These are phyloP conservation scores for Umbelopsis isabellina DNA, from an alignment of 192 early-diverging fungal genomes.

Conservation along the genomic window DNA sequence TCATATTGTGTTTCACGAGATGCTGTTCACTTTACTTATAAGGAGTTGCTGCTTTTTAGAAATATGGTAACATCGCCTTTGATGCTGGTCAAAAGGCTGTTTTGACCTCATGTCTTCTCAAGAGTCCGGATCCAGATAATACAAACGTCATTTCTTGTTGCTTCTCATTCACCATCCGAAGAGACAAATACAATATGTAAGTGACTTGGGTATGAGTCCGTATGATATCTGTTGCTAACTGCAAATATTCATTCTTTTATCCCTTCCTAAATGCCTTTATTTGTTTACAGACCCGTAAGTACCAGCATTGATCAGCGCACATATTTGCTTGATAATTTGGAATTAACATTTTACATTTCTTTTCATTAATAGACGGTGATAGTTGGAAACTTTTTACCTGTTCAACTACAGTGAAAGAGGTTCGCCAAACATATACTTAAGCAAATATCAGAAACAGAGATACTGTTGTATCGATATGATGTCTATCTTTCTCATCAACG, in stretches of 20 bases:
- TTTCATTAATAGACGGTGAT: conserved; percentile 49
- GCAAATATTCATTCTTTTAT: neutral
- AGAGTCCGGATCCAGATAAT: conserved; percentile 56
- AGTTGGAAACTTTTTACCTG: conserved; percentile 73
- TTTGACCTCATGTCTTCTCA: conserved; percentile 85
- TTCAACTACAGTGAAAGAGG: conserved; percentile 36
- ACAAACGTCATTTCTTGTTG: conserved; percentile 75
- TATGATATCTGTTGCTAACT: neutral
- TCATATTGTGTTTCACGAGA: neutral
- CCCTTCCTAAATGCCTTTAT: neutral
- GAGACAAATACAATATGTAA: conserved; percentile 91
- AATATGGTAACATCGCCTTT: conserved; percentile 98
- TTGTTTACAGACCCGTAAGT: conserved; percentile 35
- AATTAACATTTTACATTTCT: neutral
- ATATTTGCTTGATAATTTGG: neutral
- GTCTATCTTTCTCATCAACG: no score
- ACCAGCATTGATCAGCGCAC: neutral
- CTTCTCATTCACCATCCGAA: conserved; percentile 94
- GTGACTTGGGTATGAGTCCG: neutral
- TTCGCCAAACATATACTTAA: neutral
- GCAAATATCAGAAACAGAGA: neutral
- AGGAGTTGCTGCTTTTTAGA: conserved; percentile 39
- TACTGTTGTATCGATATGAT: neutral
- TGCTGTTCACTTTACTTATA: neutral
- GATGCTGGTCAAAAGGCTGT: conserved; percentile 97